Conservation (phyloP, 305 asterid genomes). For the Rubia tinctorum region DNA sequence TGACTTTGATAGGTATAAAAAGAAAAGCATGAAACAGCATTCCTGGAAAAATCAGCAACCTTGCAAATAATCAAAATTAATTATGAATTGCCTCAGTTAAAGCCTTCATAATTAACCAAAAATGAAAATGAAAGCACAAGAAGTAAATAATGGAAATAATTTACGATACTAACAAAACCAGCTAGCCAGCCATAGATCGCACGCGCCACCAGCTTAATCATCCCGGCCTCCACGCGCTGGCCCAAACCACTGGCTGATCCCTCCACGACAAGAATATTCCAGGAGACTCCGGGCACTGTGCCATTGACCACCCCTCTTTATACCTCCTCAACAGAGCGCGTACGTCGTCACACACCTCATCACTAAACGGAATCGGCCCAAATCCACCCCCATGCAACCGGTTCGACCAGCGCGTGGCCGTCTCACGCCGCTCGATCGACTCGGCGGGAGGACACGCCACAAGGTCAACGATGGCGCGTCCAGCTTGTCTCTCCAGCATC, state of each 20-base stretch:
- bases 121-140: slow-evolving; percentile 29
- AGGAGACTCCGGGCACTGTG: slow-evolving; percentile 53
- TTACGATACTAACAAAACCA: not conserved
- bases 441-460: slow-evolving; percentile 62
- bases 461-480: slow-evolving; percentile 81
- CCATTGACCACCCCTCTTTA: slow-evolving; percentile 96
- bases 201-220: slow-evolving; percentile 13
- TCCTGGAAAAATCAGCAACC: not conserved
- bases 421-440: slow-evolving; percentile 87
- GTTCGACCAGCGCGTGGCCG: slow-evolving; percentile 69
- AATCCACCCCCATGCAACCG: slow-evolving; percentile 72
- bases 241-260: slow-evolving; percentile 99
- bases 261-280: slow-evolving; percentile 97
- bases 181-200: not conserved
- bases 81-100: not conserved
- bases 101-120: not conserved
- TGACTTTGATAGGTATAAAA: not conserved
- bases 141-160: slow-evolving; percentile 7
- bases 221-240: slow-evolving; percentile 92
- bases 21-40: not conserved
- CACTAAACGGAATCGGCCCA: slow-evolving; percentile 44
- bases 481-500: slow-evolving; percentile 92
- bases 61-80: not conserved
- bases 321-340: slow-evolving; percentile 86
- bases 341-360: slow-evolving; percentile 93